These are phyloP conservation scores for Purshia tridentata DNA, from an alignment of 306 rosid genomes.

Conservation along the genomic window DNA sequence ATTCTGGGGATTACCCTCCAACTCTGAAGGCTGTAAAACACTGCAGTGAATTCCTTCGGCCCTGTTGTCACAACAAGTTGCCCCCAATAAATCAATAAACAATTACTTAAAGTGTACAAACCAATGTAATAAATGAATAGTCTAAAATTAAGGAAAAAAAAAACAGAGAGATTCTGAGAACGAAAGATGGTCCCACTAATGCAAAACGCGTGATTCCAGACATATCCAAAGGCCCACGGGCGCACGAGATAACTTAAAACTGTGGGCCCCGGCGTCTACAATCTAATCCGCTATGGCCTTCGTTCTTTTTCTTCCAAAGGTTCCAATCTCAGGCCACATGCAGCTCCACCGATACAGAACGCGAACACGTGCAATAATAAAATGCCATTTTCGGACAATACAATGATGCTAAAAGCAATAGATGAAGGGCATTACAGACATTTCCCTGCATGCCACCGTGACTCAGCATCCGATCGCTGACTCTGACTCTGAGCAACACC, in stretches of 20 bases:
- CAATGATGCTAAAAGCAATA: neutral
- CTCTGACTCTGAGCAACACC: neutral
- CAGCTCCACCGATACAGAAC: neutral
- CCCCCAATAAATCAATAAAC: neutral
- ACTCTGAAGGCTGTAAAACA: constrained; percentile 88
- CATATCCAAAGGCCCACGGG: neutral
- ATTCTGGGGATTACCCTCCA: constrained; percentile 68
- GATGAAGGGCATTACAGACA: neutral
- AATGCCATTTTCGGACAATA: no score
- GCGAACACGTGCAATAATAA: neutral
- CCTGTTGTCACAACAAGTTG: constrained; percentile 46
- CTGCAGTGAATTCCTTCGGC: constrained; percentile 83
- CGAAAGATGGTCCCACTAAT: neutral
- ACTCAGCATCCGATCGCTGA: neutral
- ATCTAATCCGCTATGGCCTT: no score
- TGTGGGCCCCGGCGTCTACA: neutral
- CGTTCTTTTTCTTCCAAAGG: no score
- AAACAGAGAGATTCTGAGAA: neutral
- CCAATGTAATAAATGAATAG: no score
- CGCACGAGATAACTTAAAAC: neutral
- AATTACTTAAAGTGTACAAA: neutral
- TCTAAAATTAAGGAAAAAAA: no score
- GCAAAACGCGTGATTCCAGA: neutral
- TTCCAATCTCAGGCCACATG: no score
- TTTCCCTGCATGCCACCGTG: neutral